Conservation (phyloP, 148 eudicot species). For the Heliamphora exappendiculata region DNA sequence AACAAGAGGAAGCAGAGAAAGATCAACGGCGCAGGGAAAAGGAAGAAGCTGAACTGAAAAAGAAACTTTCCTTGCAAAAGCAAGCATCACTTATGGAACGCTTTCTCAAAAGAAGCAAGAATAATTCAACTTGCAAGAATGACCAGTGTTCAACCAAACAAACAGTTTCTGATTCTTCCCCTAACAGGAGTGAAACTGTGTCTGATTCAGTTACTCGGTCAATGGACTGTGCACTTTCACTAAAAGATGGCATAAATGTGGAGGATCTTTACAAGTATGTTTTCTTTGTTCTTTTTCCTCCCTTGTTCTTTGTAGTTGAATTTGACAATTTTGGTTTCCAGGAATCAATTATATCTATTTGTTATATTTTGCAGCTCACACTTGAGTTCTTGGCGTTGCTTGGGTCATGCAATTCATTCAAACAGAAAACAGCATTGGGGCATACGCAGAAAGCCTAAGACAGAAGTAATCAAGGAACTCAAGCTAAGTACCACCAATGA, state of each 20-base stretch:
- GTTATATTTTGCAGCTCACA: constrained; percentile 49
- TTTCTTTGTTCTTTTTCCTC: background rate
- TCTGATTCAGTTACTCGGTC: constrained; percentile 36
- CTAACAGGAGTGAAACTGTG: constrained; percentile 15
- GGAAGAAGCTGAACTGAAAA: constrained; percentile 83
- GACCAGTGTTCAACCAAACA: constrained; percentile 25
- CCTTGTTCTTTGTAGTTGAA: background rate
- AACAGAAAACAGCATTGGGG: constrained; percentile 65
- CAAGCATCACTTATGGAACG: constrained; percentile 95
- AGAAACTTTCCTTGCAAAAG: constrained; percentile 57
- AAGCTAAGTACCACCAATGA: constrained; percentile 53
- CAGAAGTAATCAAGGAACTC: constrained; percentile 54
- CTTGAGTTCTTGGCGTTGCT: constrained; percentile 55
- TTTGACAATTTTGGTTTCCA: background rate
- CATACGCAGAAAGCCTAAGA: constrained; percentile 60
- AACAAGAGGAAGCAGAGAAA: constrained; percentile 83
- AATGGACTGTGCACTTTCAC: constrained; percentile 65
- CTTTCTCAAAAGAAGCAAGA: constrained; percentile 60
- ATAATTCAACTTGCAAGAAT: constrained; percentile 23
- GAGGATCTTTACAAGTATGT: constrained; percentile 59
- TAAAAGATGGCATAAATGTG: constrained; percentile 28
- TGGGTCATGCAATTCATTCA: constrained; percentile 48
- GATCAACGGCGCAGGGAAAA: constrained; percentile 71
- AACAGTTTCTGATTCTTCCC: constrained; percentile 17
- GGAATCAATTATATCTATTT: background rate